A percentile compares a stretch with the other conserved stretches of the same genome.
Conservation (phyloP, 1,139 yeast species). For the Taiozyma onychis region DNA sequence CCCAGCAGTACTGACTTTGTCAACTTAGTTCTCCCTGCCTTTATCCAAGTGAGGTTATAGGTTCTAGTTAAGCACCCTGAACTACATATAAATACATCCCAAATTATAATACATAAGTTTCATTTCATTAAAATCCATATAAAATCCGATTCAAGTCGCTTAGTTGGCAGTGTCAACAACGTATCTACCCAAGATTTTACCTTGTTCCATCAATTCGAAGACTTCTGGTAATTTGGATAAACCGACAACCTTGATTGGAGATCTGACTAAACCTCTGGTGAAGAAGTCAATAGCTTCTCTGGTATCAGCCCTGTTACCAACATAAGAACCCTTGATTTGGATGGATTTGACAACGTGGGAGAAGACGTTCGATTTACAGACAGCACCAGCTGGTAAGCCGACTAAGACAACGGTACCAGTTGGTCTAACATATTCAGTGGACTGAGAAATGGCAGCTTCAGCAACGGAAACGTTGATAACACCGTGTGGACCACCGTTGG, state of each 20-base stretch:
- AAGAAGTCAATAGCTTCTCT: conserved; percentile 74
- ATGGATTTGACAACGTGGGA: conserved; percentile 61
- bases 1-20: too few species aligned
- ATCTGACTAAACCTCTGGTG: conserved; percentile 59
- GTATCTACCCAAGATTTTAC: conserved; percentile 69
- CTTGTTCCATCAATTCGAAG: conserved; percentile 64
- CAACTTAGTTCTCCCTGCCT: too few species aligned
- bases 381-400: conserved; percentile 71
- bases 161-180: conserved; percentile 65
- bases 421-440: conserved; percentile 59
- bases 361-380: conserved; percentile 58
- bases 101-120: background rate
- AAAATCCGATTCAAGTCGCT: background rate
- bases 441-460: conserved; percentile 58
- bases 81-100: background rate
- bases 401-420: conserved; percentile 69
- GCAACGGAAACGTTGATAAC: conserved; percentile 71
- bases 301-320: conserved; percentile 77
- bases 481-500: conserved; percentile 73
- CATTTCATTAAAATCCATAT: background rate
- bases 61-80: background rate
- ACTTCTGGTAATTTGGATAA: conserved; percentile 57
- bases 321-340: conserved; percentile 65
- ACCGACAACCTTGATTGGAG: conserved; percentile 68
- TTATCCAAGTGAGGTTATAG: background rate